A percentile compares a stretch with the other conserved stretches of the same genome.
These are phyloP conservation scores for Ogataea populi-albae DNA, from an alignment of 805 yeast species.

Conservation along the genomic window DNA sequence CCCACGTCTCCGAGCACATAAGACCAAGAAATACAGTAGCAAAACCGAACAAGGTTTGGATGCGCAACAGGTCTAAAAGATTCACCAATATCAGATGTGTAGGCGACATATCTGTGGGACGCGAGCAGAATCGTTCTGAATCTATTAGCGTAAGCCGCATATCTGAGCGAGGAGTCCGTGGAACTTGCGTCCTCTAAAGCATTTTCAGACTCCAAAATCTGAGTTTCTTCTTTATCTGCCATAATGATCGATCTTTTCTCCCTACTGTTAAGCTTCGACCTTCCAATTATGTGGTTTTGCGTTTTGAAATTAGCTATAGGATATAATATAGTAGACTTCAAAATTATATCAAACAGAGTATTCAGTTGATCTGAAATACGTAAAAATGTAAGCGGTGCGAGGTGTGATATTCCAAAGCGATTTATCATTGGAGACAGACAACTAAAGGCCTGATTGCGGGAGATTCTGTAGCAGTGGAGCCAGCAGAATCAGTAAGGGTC, in stretches of 20 bases:
- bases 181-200: slow-evolving; percentile 14
- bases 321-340: too few species aligned
- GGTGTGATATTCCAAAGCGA: too few species aligned
- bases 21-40: slow-evolving; percentile 75
- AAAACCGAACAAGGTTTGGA: slow-evolving; percentile 57
- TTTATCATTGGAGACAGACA: too few species aligned
- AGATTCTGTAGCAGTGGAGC: too few species aligned
- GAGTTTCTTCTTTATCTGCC: not conserved
- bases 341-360: too few species aligned
- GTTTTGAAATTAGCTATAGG: too few species aligned
- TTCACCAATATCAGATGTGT: slow-evolving; percentile 84
- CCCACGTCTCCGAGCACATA: slow-evolving; percentile 74
- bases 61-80: slow-evolving; percentile 81
- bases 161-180: slow-evolving; percentile 46
- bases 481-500: not conserved
- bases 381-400: slow-evolving; percentile 1
- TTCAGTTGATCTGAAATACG: too few species aligned
- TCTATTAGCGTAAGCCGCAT: slow-evolving; percentile 80
- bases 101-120: slow-evolving; percentile 79
- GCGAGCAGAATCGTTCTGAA: slow-evolving; percentile 67
- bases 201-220: slow-evolving; percentile 5
- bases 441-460: too few species aligned
- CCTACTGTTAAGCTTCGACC: too few species aligned
- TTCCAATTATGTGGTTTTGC: too few species aligned
- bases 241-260: too few species aligned